Evolutionary conservation across 495 filamentous ascomycete genomes (phyloP), one percentile per base, ranked within the genome.

Genomic region (Hypoxylon fuscum): DNA sequence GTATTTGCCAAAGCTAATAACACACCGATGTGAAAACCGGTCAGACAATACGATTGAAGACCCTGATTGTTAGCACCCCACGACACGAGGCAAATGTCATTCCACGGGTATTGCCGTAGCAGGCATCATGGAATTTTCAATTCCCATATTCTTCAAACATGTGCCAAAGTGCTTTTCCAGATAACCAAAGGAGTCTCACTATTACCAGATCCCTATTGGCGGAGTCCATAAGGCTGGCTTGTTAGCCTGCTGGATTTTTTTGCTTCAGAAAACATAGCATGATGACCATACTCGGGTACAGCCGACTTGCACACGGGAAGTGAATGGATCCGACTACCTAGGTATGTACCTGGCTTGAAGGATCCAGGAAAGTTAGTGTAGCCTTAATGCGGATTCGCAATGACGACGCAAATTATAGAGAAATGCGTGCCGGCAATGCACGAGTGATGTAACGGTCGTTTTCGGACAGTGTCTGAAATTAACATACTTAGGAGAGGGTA

Each of bases 51-150:
- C 46, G 31, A 55, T 20, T 31, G 15, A 3, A 11, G 32, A 45
- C 22, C 47, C 56, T 32, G 11, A 29, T 14, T 21, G 17, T 55
- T 40, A 44, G n/a, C n/a, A 49, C 3, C 12, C 32, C 42, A 38
- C 5, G 29, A 10, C 27, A 37, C n/a, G 14, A 45, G 37, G 29
- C 35, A 11, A 29, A 50, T 43, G 32, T 25, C 5, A 37, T 18
- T 23, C 23, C 43, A 41, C 34, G 38, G 43, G 35, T 55, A 18
- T 34, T 38, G 32, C 38, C 41, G 40, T 37, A 15, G 29, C 38
- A 17, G 29, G 29, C 22, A 20, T 38, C 17, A 35, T 21, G 11
- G 44, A 43, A 48, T 17, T 40, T 42, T 42, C 31, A 29, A 35
- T n/a, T n/a, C n/a, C 35, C 23, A 15, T 15, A 15, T 1, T 29